These are phyloP conservation scores for Endothia cerciana DNA, from an alignment of 2,329 filamentous ascomycete species.

Conservation along the genomic window DNA sequence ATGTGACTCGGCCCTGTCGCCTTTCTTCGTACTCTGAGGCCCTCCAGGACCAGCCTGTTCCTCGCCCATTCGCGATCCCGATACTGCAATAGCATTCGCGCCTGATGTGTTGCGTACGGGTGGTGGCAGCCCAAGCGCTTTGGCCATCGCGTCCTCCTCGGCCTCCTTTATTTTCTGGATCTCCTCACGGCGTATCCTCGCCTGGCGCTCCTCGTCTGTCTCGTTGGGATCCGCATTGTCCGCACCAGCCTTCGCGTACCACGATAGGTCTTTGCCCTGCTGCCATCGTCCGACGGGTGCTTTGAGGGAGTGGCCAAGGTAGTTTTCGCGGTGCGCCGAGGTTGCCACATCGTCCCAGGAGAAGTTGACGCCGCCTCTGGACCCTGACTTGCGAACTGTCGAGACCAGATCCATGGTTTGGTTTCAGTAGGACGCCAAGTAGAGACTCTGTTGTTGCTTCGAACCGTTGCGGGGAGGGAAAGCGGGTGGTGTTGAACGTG, in stretches of 20 bases:
- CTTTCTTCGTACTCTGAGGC: conserved; percentile 31
- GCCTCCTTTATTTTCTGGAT: conserved; percentile 83
- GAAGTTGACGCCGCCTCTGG: conserved; percentile 92
- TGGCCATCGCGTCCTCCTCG: conserved; percentile 88
- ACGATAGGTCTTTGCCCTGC: conserved; percentile 69
- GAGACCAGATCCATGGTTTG: conserved; percentile 85
- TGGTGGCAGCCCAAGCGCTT: conserved; percentile 78
- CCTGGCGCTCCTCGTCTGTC: conserved; percentile 61
- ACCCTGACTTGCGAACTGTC: conserved; percentile 87
- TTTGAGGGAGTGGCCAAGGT: conserved; percentile 88
- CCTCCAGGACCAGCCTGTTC: conserved; percentile 39
- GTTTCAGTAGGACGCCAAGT: neutral
- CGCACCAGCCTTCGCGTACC: conserved; percentile 65
- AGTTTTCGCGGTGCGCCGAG: conserved; percentile 85
- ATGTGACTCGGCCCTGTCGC: conserved; percentile 33
- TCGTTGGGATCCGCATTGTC: conserved; percentile 53
- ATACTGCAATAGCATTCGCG: conserved; percentile 71
- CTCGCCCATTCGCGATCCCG: conserved; percentile 42
- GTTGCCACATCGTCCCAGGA: conserved; percentile 93
- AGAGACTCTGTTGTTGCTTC: neutral
- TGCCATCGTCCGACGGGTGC: conserved; percentile 93
- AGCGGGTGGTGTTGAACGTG: neutral
- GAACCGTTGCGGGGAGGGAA: neutral
- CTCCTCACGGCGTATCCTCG: conserved; percentile 73
- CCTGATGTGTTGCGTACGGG: conserved; percentile 62